Conservation (phyloP, 2,329 filamentous ascomycete genomes). For the Neofusicoccum laricinum region DNA sequence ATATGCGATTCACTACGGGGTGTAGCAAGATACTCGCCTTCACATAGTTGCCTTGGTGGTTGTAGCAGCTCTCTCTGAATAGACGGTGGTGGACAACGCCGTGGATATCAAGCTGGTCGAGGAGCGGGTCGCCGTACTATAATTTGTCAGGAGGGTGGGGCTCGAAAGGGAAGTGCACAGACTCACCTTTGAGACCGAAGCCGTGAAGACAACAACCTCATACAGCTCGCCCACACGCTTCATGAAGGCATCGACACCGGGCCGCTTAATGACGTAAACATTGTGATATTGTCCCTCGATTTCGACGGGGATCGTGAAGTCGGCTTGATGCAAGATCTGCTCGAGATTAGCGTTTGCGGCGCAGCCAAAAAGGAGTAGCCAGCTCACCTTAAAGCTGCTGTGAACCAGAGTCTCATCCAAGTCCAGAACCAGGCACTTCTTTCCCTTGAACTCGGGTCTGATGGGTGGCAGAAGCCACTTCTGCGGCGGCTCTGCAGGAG, state of each 20-base stretch:
- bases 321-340: slow-evolving; percentile 93
- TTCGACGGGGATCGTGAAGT: slow-evolving; percentile 98
- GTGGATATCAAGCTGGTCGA: slow-evolving; percentile 97
- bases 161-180: slow-evolving; percentile 16
- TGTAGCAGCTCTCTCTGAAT: slow-evolving; percentile 98
- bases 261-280: slow-evolving; percentile 98
- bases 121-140: slow-evolving; percentile 90
- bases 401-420: slow-evolving; percentile 96
- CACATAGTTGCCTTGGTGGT: slow-evolving; percentile 98
- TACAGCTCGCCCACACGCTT: slow-evolving; percentile 96
- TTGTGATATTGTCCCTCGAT: slow-evolving; percentile 99
- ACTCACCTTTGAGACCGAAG: slow-evolving; percentile 89
- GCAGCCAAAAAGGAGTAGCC: neutral
- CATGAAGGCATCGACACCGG: slow-evolving; percentile 99
- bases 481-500: slow-evolving; percentile 53
- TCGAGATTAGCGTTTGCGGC: neutral
- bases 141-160: neutral
- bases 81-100: slow-evolving; percentile 92
- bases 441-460: slow-evolving; percentile 73
- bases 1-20: neutral
- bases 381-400: slow-evolving; percentile 90
- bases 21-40: slow-evolving; percentile 53
- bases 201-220: slow-evolving; percentile 97
- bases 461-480: slow-evolving; percentile 80
- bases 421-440: slow-evolving; percentile 93